Evolutionary conservation across 1,139 yeast species (phyloP).

Genomic region (Pichia kudriavzevii): DNA sequence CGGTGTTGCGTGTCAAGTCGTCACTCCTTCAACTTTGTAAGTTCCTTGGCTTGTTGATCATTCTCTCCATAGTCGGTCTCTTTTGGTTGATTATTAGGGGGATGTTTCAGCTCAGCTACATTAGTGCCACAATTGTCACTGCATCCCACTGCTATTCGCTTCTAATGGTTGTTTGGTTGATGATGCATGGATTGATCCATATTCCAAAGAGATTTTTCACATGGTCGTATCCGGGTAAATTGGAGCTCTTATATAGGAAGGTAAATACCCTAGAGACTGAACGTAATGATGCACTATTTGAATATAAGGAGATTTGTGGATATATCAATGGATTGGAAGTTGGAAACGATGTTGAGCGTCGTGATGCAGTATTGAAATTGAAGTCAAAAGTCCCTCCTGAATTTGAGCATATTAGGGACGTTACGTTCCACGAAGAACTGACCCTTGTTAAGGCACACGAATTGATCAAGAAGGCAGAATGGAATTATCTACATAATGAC

Average conservation of each 20-base stretch:
- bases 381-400: constrained; percentile 23
- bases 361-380: constrained; percentile 28
- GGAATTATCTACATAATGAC: constrained; percentile 36
- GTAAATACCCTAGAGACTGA: no score
- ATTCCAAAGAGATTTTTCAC: constrained; percentile 56
- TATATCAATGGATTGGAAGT: constrained; percentile 52
- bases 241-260: no score
- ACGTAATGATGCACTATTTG: constrained; percentile 59
- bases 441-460: constrained; percentile 26
- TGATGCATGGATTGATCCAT: constrained; percentile 74
- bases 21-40: constrained; percentile 51
- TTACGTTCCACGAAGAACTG: neutral
- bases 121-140: constrained; percentile 67
- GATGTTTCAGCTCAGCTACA: constrained; percentile 49
- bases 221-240: constrained; percentile 28
- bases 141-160: constrained; percentile 75
- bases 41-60: constrained; percentile 54
- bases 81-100: constrained; percentile 50
- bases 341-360: no score
- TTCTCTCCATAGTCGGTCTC: constrained; percentile 45
- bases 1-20: constrained; percentile 40
- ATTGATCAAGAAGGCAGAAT: constrained; percentile 33
- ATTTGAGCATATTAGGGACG: constrained; percentile 11
- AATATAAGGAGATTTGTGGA: constrained; percentile 57
- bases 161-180: constrained; percentile 69